Base-by-base conservation (phyloP, 2,329 filamentous ascomycete genomes). In the Claviceps africana region DNA sequence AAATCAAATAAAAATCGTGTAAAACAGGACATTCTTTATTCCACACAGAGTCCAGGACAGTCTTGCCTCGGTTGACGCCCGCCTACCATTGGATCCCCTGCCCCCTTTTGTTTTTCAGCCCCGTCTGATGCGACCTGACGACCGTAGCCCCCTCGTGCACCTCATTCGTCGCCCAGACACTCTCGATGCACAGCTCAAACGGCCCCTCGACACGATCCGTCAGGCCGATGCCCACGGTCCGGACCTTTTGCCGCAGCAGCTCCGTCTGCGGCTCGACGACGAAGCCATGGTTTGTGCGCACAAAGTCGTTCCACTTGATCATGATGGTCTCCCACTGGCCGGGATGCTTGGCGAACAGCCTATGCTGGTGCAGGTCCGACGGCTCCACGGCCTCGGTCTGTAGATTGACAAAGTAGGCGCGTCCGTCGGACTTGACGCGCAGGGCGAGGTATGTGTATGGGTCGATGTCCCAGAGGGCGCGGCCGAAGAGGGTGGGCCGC, bases 321-420 rank as follows among this genome's bases (percentile, higher is more conserved):
- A 94, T 68, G n/a, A 96, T 79, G 1, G 93, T 96, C 74, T 98
- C 91, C 93, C 93, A 98, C 61, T 90, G 78, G 1, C 89, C 89
- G 0, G 86, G 83, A 9, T 80, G 79, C 62, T 83, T 84, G 9
- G 85, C 77, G 59, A 88, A 95, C 4, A 98, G 70, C 48, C 93
- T 77, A 67, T 98, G 93, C 66, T 98, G 93, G 67, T 97, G 93
- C 56, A 98, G 75, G 66, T 98, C 93, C n/a, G 89, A 91, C 11
- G 88, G 86, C 47, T 95, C 87, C 52, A 98, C 83, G 1, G 86
- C 87, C 64, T 98, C 91, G 3, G 90, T 95, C 72, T 97, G 93
- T 17, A 98, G 73, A 67, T 98, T 98, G 62, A 98, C 81, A 53
- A 95, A 88, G 72, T 97, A 98, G 61, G 87, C 85, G 54, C 93